These are phyloP conservation scores for Lasiodiplodia citricola DNA, from an alignment of 2,329 filamentous ascomycete species.

Conservation along the genomic window DNA sequence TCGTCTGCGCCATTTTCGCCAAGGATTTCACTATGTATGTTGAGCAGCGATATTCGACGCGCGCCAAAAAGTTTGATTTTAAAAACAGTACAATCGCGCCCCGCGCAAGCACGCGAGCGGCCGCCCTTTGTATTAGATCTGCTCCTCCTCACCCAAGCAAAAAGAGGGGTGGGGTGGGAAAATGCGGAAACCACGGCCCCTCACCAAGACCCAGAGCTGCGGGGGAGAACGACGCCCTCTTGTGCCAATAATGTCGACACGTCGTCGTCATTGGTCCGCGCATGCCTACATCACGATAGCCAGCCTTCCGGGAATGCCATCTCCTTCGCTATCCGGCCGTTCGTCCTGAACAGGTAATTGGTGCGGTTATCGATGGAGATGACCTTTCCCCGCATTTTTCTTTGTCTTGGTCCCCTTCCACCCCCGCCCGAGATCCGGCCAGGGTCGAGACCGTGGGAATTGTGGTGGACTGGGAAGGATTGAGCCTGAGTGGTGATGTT, in stretches of 20 bases:
- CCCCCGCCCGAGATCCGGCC: no score
- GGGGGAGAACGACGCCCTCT: not conserved
- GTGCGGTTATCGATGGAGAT: not conserved
- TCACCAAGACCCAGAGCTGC: not conserved
- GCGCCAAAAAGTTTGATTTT: not conserved
- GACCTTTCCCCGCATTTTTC: not conserved
- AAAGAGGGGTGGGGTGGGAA: not conserved
- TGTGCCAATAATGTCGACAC: not conserved
- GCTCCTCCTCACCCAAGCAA: not conserved
- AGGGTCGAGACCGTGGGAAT: no score
- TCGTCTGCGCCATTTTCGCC: constrained; percentile 42
- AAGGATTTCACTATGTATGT: not conserved
- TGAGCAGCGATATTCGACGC: not conserved
- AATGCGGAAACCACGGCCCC: not conserved
- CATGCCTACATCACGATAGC: not conserved
- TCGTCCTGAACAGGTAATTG: not conserved
- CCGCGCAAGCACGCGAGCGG: not conserved
- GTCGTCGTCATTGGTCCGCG: not conserved
- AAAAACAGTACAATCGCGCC: not conserved
- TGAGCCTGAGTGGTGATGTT: no score
- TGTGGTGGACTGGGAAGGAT: no score
- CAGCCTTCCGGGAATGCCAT: not conserved
- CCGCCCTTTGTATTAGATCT: not conserved
- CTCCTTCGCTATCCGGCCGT: not conserved
- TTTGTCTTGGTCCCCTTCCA: no score